Conservation (phyloP, 1,284 basidiomycete species). For the Cystobasidium pallidum region DNA sequence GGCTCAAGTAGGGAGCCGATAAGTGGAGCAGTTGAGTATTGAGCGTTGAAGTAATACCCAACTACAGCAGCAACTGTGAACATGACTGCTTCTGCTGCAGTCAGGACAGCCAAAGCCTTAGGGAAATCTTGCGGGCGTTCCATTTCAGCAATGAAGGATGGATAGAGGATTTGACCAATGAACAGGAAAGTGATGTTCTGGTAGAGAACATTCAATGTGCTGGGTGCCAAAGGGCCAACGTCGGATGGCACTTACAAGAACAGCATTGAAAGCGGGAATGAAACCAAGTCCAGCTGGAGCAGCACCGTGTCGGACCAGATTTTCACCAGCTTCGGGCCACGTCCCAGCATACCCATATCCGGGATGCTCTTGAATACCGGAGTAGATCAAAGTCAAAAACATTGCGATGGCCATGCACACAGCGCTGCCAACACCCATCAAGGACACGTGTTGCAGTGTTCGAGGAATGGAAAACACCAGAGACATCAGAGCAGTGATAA, state of each 20-base stretch:
- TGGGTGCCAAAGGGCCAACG: too few relatives aligned
- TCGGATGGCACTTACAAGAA: constrained; percentile 36
- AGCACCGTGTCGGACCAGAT: constrained; percentile 20
- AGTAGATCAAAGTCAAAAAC: constrained; percentile 63
- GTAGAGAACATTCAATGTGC: too few relatives aligned
- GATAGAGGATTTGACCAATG: constrained; percentile 53
- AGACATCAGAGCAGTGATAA: constrained; percentile 55
- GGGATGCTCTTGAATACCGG: constrained; percentile 62
- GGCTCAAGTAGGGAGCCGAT: constrained; percentile 47
- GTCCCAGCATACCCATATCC: constrained; percentile 37
- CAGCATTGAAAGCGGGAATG: constrained; percentile 53
- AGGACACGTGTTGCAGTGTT: constrained; percentile 63
- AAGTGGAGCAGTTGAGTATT: constrained; percentile 49
- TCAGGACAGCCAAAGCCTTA: constrained; percentile 55
- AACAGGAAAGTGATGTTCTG: constrained; percentile 53
- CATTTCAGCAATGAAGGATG: constrained; percentile 56
- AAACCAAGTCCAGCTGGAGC: constrained; percentile 49
- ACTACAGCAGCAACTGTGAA: constrained; percentile 49
- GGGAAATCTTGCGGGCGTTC: constrained; percentile 55
- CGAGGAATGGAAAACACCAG: constrained; percentile 64
- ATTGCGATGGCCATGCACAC: constrained; percentile 66
- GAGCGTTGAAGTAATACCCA: constrained; percentile 54
- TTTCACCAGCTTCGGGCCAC: constrained; percentile 31
- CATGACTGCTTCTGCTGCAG: constrained; percentile 52
- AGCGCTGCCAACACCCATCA: constrained; percentile 58